Evolutionary conservation across 257 asterid genomes (phyloP), one percentile per base, ranked within the genome.

Genomic region (Rhazya stricta): DNA sequence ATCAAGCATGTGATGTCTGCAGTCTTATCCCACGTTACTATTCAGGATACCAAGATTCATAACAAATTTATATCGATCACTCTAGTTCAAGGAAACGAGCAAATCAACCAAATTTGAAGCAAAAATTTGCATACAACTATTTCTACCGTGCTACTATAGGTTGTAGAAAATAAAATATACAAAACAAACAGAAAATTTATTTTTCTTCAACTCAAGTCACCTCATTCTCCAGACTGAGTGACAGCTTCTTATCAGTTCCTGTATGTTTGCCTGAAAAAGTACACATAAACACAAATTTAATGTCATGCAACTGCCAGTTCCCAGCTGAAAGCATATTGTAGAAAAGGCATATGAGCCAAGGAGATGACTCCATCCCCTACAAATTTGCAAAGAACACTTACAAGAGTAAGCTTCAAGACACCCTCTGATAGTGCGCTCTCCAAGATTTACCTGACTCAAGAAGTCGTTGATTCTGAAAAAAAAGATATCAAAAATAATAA

Each of bases 341-440:
- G 23, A 34, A 46, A 21, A 11, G 34, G 32, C n/a, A 37, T 37
- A 39, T 10, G 27, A 25, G 25, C 37, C 48, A 37, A 37, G 42
- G n/a, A 36, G 69, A 36, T 19, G 29, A 36, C 66, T 37, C 19
- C 11, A 1, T 8, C 37, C 45, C 69, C 58, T 61, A 27, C 67
- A 69, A 36, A 41, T 34, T 29, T 67, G 53, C 37, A 77, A 62
- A 76, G 72, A 61, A 39, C 73, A 86, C 99, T 84, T 85, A 95
- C 98, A 95, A 63, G 98, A 95, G 86, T 91, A 95, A 41, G 99
- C 96, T 81, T 95, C 99, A 13, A 95, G 83, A 84, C 91, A 87
- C 62, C 96, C 98, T 86, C 78, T 88, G 77, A 95, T 87, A 21
- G 96, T 88, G 29, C 96, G 94, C 69, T 90, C 96, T 79, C 98